Conservation (phyloP, 331 rosid species). For the Spiraea crenata region DNA sequence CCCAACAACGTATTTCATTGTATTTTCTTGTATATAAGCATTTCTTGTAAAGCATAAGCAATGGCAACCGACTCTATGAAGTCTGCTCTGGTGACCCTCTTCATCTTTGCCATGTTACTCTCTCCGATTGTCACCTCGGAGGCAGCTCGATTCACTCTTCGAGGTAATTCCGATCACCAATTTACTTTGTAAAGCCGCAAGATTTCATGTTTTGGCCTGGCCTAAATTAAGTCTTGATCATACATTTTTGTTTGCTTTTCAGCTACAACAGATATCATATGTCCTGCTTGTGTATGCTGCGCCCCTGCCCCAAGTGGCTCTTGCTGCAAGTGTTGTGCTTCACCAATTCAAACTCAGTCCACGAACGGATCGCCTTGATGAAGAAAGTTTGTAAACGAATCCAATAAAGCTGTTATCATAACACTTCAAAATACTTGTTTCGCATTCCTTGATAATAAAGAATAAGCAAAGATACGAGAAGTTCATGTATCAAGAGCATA, state of each 20-base stretch:
- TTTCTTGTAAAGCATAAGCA: not conserved
- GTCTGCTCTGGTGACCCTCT: conserved; percentile 25
- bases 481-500: no score
- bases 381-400: not conserved
- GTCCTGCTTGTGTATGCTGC: conserved; percentile 8
- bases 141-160: conserved; percentile 28
- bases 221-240: no score
- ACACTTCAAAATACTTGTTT: no score
- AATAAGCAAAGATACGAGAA: no score
- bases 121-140: conserved; percentile 26
- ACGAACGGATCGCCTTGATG: not conserved
- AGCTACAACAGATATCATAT: not conserved
- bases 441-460: no score
- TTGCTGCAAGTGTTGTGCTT: not conserved
- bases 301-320: not conserved
- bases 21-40: no score
- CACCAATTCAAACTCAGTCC: not conserved
- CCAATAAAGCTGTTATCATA: no score
- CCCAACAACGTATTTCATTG: no score
- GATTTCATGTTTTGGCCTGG: no score
- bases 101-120: conserved; percentile 34
- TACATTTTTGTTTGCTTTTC: no score
- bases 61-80: conserved; percentile 21
- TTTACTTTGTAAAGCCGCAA: not conserved
- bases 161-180: conserved; percentile 9